Base-by-base conservation (phyloP, 2,329 filamentous ascomycete species). In the Fusarium luffae region DNA sequence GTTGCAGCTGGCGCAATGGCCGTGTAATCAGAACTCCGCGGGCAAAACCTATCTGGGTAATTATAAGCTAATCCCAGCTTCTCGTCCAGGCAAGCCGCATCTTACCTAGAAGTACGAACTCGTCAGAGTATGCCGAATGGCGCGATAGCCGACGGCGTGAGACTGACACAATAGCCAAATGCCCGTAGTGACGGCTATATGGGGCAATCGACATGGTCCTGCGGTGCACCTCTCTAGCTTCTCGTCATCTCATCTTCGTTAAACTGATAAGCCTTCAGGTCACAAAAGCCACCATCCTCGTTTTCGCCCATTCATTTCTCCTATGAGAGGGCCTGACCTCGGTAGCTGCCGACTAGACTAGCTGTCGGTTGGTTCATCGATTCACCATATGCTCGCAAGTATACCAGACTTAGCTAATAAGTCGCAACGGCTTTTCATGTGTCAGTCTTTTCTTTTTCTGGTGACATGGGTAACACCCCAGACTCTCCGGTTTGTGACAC, bases 291-390 rank as follows among this genome's bases (percentile, higher is more conserved):
- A n/a, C 34, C 34, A 11, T 37, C 18, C 34, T 37, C 18, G 18
- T 37, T 52, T 44, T 56, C 48, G 59, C 60, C 59, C 51, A 23
- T 58, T 27, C 60, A 54, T 49, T 27, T 18, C 18, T 34, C 19
- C 18, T 23, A 23, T 49, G 30, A 55, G 54, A 65, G 56, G 57
- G 55, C 37, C 63, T 70, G 55, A 59, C 49, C 59, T 75, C 73
- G 73, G 73, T 54, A 75, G 66, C 65, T 72, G 68, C 73, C 73
- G 21, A 23, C 21, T 23, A 23, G 73, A 71, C 56, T 62, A 66
- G 56, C 59, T 68, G 58, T 68, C 64, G 59, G 66, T 65, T 65
- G 42, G 40, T 46, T 68, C 52, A 64, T 62, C 61, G 63, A 64
- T 66, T 69, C 58, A 62, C 54, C 57, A 49, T 59, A 57, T 59